Evolutionary conservation across 345 rosid species (phyloP).

Genomic region (Lepidium africanum): DNA sequence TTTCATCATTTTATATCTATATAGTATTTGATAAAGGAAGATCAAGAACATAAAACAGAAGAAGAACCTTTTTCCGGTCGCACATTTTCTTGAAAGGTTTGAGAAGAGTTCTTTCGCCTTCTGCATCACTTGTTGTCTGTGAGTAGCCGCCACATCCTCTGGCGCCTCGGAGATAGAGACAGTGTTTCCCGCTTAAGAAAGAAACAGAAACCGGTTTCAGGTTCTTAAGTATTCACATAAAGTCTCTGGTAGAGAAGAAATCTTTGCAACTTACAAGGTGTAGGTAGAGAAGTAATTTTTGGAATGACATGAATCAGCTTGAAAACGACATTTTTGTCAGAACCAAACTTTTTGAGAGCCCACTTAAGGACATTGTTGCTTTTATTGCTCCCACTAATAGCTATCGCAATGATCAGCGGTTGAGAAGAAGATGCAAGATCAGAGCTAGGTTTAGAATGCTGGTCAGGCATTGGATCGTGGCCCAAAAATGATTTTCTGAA

Average conservation of each 20-base stretch:
- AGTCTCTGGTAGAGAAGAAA: neutral
- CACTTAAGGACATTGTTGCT: slow-evolving; percentile 45
- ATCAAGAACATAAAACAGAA: neutral
- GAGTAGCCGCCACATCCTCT: slow-evolving; percentile 63
- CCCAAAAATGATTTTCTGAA: neutral
- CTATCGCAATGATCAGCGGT: slow-evolving; percentile 36
- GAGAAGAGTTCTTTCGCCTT: slow-evolving; percentile 43
- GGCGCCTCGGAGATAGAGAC: slow-evolving; percentile 61
- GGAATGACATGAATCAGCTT: slow-evolving; percentile 61
- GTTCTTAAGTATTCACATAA: neutral
- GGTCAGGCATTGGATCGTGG: neutral
- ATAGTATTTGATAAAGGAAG: neutral
- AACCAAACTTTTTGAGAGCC: slow-evolving; percentile 47
- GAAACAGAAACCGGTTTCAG: neutral
- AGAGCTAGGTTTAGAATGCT: neutral
- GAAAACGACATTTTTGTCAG: slow-evolving; percentile 41
- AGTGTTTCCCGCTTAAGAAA: slow-evolving; percentile 38
- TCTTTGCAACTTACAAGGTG: slow-evolving; percentile 51
- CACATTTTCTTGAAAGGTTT: slow-evolving; percentile 58
- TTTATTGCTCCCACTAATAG: slow-evolving; percentile 50
- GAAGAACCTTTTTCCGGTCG: slow-evolving; percentile 42
- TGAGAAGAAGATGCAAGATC: slow-evolving; percentile 8
- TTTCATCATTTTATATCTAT: neutral
- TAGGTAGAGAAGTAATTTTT: slow-evolving; percentile 53
- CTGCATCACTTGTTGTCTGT: slow-evolving; percentile 53